A percentile compares a stretch with the other conserved stretches of the same genome.
Evolutionary conservation across 176 grass and related monocot species (phyloP).

Genomic region (Ampelocalamus luodianensis): DNA sequence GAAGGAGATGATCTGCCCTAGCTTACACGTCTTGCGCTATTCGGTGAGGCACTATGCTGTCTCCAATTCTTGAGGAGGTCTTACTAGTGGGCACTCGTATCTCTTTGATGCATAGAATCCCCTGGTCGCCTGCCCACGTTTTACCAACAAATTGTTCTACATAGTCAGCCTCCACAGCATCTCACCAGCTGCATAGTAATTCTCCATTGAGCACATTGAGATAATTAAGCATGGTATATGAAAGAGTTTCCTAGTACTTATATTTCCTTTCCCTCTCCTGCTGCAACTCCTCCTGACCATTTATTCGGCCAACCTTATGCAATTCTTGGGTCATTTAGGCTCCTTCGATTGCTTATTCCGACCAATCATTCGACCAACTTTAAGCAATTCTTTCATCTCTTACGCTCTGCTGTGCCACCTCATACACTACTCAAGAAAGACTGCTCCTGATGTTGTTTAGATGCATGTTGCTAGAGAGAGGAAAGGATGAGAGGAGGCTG

Average conservation of each 20-base stretch:
- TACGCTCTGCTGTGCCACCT: slow-evolving; percentile 40
- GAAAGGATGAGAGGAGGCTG: slow-evolving; percentile 21
- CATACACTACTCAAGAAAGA: slow-evolving; percentile 44
- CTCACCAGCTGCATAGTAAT: slow-evolving; percentile 53
- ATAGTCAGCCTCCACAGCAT: slow-evolving; percentile 51
- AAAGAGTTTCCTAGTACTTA: slow-evolving; percentile 44
- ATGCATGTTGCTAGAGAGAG: slow-evolving; percentile 39
- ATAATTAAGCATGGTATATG: slow-evolving; percentile 47
- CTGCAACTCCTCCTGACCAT: slow-evolving; percentile 35
- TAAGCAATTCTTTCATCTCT: slow-evolving; percentile 53
- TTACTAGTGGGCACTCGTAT: slow-evolving; percentile 16
- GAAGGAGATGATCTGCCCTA: slow-evolving; percentile 82
- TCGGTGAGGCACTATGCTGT: slow-evolving; percentile 72
- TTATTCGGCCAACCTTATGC: not conserved
- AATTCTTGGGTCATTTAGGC: slow-evolving; percentile 54
- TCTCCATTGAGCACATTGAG: slow-evolving; percentile 48
- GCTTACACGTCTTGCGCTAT: slow-evolving; percentile 53
- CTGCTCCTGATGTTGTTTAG: slow-evolving; percentile 39
- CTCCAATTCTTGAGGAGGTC: slow-evolving; percentile 50
- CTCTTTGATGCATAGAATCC: slow-evolving; percentile 36
- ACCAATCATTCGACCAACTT: slow-evolving; percentile 4
- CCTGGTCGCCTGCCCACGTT: slow-evolving; percentile 38
- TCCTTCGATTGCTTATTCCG: slow-evolving; percentile 39
- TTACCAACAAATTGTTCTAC: slow-evolving; percentile 42
- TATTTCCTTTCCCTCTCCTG: not conserved